These are phyloP conservation scores for Coccinonectria pachysandricola DNA, from an alignment of 2,329 filamentous ascomycete genomes.

Conservation along the genomic window DNA sequence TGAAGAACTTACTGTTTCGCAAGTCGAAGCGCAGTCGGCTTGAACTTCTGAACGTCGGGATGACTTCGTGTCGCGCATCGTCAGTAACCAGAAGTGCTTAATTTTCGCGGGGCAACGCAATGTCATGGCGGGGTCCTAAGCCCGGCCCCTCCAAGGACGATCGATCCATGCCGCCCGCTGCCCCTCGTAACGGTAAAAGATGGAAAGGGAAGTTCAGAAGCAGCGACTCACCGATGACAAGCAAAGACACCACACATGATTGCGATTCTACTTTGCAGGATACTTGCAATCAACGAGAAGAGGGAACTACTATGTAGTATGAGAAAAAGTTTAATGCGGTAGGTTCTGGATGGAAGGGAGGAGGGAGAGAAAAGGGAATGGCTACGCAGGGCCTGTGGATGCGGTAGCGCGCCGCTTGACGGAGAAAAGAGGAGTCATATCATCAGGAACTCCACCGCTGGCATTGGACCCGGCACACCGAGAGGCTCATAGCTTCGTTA, in stretches of 20 bases:
- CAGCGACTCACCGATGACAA: conserved; percentile 61
- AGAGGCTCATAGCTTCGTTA: too few relatives aligned
- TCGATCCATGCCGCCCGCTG: conserved; percentile 12
- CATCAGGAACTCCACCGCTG: conserved; percentile 8
- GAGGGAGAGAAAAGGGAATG: conserved; percentile 4
- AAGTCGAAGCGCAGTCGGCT: conserved; percentile 86
- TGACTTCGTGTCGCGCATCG: conserved; percentile 43
- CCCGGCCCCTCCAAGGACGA: conserved; percentile 10
- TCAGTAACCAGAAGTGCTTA: conserved; percentile 5
- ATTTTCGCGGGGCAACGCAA: conserved; percentile 20
- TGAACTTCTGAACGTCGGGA: conserved; percentile 92
- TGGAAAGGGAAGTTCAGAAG: conserved; percentile 6
- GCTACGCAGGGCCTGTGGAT: too few relatives aligned
- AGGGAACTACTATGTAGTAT: too few relatives aligned
- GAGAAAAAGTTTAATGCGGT: too few relatives aligned
- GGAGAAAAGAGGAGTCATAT: conserved; percentile 9
- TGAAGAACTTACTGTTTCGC: conserved; percentile 87
- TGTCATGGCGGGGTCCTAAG: conserved; percentile 5
- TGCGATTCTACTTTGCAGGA: conserved; percentile 23
- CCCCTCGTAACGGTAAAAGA: conserved; percentile 3
- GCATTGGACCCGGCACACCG: conserved; percentile 10
- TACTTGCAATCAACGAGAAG: too few relatives aligned
- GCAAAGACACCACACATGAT: conserved; percentile 97
- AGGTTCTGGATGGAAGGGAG: conserved; percentile 4
- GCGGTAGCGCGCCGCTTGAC: too few relatives aligned